Percentiles rank a stretch among this genome's conserved stretches.
Conservation (phyloP, 768 basidiomycete species). For the Holtermannia corniformis region DNA sequence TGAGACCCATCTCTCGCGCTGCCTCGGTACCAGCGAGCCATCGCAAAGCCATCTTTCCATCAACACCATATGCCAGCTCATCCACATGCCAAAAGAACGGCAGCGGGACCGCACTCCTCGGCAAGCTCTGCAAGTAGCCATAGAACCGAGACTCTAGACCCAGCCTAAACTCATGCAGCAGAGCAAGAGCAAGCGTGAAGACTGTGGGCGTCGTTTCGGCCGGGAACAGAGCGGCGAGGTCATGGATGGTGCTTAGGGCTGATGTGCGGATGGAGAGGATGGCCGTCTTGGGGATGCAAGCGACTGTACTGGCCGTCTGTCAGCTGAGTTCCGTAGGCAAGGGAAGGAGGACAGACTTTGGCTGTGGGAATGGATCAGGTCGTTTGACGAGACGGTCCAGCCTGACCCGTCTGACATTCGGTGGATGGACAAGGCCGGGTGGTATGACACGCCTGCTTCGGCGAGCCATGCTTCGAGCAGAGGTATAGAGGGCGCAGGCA, state of each 20-base stretch:
- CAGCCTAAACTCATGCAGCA: conserved; percentile 39
- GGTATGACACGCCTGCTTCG: not conserved
- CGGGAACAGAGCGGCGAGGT: not conserved
- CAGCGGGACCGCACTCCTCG: conserved; percentile 24
- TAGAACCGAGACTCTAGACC: conserved; percentile 34
- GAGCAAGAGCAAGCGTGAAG: conserved; percentile 34
- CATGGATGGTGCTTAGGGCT: conserved; percentile 5
- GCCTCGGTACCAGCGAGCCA: conserved; percentile 36
- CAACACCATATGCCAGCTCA: conserved; percentile 14
- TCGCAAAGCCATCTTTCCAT: conserved; percentile 24
- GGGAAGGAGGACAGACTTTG: no score
- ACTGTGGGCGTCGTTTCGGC: conserved; percentile 7
- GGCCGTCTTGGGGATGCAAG: conserved; percentile 14
- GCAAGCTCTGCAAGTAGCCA: conserved; percentile 41
- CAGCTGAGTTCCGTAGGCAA: no score
- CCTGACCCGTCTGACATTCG: conserved; percentile 16
- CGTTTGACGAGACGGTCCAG: conserved; percentile 3
- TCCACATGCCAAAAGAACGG: conserved; percentile 39
- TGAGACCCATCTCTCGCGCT: conserved; percentile 19
- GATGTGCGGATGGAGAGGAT: conserved; percentile 12
- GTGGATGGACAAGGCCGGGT: conserved; percentile 1
- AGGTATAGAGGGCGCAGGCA: conserved; percentile 8
- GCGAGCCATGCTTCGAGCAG: conserved; percentile 10
- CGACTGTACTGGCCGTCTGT: conserved; percentile 9
- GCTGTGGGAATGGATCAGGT: not conserved